Evolutionary conservation across 345 rosid species (phyloP), one percentile per base, ranked within the genome.

Genomic region (Cardamine occulta): DNA sequence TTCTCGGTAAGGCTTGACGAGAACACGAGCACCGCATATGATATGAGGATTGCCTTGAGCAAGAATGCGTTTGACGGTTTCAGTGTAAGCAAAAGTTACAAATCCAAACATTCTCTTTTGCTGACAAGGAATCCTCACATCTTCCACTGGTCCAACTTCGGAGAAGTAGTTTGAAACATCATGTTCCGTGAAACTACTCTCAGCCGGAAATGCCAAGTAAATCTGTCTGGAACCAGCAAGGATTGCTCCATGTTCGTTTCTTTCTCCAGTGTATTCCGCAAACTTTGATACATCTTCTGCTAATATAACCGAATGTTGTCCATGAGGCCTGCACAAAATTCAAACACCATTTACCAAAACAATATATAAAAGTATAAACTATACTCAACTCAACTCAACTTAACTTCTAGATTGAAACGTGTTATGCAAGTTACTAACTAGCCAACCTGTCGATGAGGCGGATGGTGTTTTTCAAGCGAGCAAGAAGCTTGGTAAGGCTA

Each of bases 21-120:
- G 88, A 63, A 95, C 98, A 45, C 98, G 96, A 63, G 99, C 88
- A 9, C 86, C 90, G 1, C 96, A 90, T 0, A 95, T 89, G 35
- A 84, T 88, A 87, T 95, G 99, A 59, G 97, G 99, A 81, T 90
- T 95, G 18, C 96, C 97, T 79, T 92, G 87, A 15, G 88, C 84
- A 68, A 89, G 81, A 79, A 90, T 83, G 69, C 70, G 84, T 82
- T 84, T 88, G 63, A 87, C 97, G 0, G 91, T 89, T 75, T 90
- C 96, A 1, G 86, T 64, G 21, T 77, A 85, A 61, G 73, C 84
- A 68, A 95, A 95, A 1, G 97, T 89, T 59, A 92, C 98, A 73
- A 95, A 95, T 45, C 98, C 99, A 57, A 89, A 95, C 98, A 95
- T 92, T 82, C 96, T 83, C 83, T 86, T 88, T 66, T 90, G 90